These are phyloP conservation scores for Groenewaldozyma auringiensis DNA, from an alignment of 1,139 yeast genomes.

Conservation along the genomic window DNA sequence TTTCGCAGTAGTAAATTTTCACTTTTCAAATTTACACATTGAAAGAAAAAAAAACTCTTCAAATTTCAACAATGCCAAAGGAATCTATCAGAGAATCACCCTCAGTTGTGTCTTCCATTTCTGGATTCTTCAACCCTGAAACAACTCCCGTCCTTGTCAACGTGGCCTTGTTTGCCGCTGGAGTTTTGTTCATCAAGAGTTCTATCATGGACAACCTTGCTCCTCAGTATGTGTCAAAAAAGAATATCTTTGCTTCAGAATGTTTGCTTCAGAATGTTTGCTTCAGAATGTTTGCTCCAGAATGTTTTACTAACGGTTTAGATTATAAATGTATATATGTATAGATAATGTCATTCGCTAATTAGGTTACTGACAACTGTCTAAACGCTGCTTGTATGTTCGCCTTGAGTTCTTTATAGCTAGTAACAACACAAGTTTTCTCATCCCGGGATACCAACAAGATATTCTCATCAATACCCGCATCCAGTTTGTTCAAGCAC, in stretches of 20 bases:
- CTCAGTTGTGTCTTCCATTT: conserved; percentile 14
- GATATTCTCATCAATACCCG: conserved; percentile 80
- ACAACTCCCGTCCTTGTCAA: conserved; percentile 24
- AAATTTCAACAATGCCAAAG: conserved; percentile 16
- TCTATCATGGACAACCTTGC: conserved; percentile 34
- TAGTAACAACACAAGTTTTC: conserved; percentile 23
- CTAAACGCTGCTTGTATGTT: conserved; percentile 67
- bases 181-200: conserved; percentile 35
- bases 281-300: neutral
- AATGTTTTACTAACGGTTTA: neutral
- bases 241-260: neutral
- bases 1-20: neutral
- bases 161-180: conserved; percentile 30
- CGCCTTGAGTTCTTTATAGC: conserved; percentile 48
- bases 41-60: neutral
- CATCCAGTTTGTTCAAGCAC: conserved; percentile 81
- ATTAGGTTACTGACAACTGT: conserved; percentile 31
- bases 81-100: conserved; percentile 12
- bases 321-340: neutral
- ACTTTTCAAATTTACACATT: neutral
- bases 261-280: neutral
- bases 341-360: neutral
- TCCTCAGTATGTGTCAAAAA: conserved; percentile 29
- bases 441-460: conserved; percentile 78
- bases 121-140: conserved; percentile 17